Percentiles rank a stretch among this genome's conserved stretches.
Conservation (phyloP, 179 eudicot genomes). For the Sideroxylon spinosum region DNA sequence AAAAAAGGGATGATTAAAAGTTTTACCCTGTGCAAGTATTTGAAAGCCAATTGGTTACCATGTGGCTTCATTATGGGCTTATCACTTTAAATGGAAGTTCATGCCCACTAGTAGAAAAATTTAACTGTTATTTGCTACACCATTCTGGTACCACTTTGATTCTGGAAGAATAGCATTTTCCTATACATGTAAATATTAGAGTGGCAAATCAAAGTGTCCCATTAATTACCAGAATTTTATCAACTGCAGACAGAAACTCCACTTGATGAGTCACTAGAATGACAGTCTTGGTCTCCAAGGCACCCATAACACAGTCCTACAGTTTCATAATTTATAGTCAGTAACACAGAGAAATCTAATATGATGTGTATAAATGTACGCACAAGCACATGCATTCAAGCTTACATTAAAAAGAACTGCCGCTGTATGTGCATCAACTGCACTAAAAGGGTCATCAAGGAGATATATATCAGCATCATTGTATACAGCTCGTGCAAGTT, state of each 20-base stretch:
- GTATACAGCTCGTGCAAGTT: conserved; percentile 83
- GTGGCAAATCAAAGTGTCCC: neutral
- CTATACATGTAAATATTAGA: neutral
- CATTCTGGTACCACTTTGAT: too few species aligned
- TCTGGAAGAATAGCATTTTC: too few species aligned
- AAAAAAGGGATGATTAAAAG: neutral
- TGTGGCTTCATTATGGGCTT: too few species aligned
- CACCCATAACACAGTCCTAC: conserved; percentile 56
- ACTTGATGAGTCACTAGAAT: conserved; percentile 60
- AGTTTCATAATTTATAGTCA: conserved; percentile 11
- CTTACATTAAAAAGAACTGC: conserved; percentile 63
- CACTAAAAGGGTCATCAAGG: conserved; percentile 81
- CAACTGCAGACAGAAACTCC: conserved; percentile 46
- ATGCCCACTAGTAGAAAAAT: too few species aligned
- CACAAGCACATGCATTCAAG: too few species aligned
- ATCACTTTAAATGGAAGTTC: too few species aligned
- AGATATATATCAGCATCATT: conserved; percentile 81
- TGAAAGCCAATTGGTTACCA: too few species aligned
- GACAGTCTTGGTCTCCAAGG: conserved; percentile 41
- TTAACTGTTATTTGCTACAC: too few species aligned
- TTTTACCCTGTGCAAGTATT: neutral
- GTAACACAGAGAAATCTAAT: neutral
- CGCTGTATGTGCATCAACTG: conserved; percentile 88
- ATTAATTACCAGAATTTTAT: conserved; percentile 39
- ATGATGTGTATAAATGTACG: too few species aligned